phyloP scores from a whole-genome alignment of 2,329 filamentous ascomycete genomes.

The Penicillium crustosum region DNA sequence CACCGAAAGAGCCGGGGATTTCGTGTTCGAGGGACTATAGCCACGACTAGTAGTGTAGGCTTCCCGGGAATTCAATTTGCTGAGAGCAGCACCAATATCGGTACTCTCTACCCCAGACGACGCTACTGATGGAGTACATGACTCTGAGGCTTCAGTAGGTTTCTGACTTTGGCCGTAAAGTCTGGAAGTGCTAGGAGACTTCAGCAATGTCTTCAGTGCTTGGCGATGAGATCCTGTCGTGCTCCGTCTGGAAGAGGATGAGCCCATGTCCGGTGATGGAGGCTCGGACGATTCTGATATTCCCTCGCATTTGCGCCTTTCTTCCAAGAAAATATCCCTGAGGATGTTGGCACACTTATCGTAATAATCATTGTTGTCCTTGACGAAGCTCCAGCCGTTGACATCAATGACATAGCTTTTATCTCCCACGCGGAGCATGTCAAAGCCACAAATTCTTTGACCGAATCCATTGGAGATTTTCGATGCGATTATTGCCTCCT shows the following conservation, averaged over 20 bases:
- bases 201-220: conserved; percentile 59
- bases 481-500: conserved; percentile 82
- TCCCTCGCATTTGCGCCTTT: conserved; percentile 55
- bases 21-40: conserved; percentile 27
- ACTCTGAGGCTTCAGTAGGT: conserved; percentile 41
- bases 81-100: conserved; percentile 23
- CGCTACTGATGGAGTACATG: conserved; percentile 32
- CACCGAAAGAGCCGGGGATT: conserved; percentile 28
- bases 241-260: conserved; percentile 39
- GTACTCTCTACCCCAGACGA: conserved; percentile 35
- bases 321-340: conserved; percentile 81
- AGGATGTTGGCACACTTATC: conserved; percentile 85
- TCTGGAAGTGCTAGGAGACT: conserved; percentile 64
- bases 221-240: conserved; percentile 47
- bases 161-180: conserved; percentile 50
- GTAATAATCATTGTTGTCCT: conserved; percentile 98
- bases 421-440: conserved; percentile 80
- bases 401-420: conserved; percentile 98
- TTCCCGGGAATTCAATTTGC: conserved; percentile 24
- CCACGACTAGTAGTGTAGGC: conserved; percentile 20
- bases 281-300: conserved; percentile 36
- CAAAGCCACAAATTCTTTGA: conserved; percentile 93
- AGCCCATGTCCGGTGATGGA: conserved; percentile 33
- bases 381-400: conserved; percentile 99
- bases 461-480: conserved; percentile 91